Evolutionary conservation across 2,329 filamentous ascomycete species (phyloP), one percentile per base, ranked within the genome.

Genomic region (Ceratocystis diversiconidia): DNA sequence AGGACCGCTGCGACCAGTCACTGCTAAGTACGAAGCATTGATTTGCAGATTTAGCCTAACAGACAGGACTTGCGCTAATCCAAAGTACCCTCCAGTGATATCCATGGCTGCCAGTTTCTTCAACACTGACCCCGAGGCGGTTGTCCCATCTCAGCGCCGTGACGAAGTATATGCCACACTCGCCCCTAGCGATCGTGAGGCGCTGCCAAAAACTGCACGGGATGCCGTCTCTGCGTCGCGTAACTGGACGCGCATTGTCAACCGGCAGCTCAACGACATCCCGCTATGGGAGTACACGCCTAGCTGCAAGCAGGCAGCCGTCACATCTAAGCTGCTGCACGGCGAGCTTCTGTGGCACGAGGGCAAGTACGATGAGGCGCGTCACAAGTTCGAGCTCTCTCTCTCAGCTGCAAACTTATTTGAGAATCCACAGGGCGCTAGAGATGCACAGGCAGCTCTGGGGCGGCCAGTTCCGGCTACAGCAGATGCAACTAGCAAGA

Each of bases 1-100:
- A 75, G 25, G 76, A 77, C 30, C 81, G 79, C 36, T 96, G 92
- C 73, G 91, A 95, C 73, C 85, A 87, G 62, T 87, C 90, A 32
- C 80, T 92, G 15, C 79, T 96, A 72, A 95, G 81, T 87, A 79
- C 72, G 81, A 25, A 28, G 5, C 22, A 2, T 15, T 25, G 8
- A 28, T 52, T 22, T 25, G 15, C 36, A 41, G 15, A 50, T 12
- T 12, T 50, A 25, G 2, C 48, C 48, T 8, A 7, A 17, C 19
- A 52, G 48, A 25, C n/a, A 22, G 48, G n/a, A 19, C 10, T 8
- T 10, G 28, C 32, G 32, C 55, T 59, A 59, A 59, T n/a, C 12
- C 30, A 7, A 32, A 36, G 5, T 12, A 36, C 10, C 17, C 46
- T 41, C n/a, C 25, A 67, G 66, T 67, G 66, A 65, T 64, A 36